phyloP scores from a whole-genome alignment of 163 green algal genomes.

The Scenedesmus sp. region DNA sequence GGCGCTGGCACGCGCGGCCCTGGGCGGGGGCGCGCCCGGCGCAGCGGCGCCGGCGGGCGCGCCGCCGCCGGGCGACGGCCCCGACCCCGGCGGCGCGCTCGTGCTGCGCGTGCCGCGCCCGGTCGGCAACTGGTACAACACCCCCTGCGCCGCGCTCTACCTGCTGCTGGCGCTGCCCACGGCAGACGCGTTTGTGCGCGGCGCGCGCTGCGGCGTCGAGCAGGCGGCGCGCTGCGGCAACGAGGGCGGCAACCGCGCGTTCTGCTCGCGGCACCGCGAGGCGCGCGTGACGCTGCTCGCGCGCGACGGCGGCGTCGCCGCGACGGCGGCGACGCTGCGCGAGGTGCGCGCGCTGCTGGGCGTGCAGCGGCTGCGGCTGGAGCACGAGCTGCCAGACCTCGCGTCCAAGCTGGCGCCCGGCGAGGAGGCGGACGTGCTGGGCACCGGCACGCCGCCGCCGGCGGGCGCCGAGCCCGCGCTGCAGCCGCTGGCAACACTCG shows the following conservation, averaged over 20 bases:
- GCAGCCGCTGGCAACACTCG: too few species aligned
- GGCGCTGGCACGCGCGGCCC: too few species aligned
- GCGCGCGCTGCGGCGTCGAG: neutral
- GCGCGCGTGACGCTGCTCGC: too few species aligned
- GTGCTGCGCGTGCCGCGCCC: conserved; percentile 11
- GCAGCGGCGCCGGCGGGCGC: too few species aligned
- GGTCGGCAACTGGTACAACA: conserved; percentile 1
- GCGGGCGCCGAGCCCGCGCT: too few species aligned
- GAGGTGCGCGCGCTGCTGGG: neutral
- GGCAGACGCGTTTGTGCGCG: neutral
- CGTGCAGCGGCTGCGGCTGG: neutral
- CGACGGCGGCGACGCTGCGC: neutral
- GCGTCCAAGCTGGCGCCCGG: neutral
- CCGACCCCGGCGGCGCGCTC: too few species aligned
- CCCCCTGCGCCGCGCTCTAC: conserved; percentile 23
- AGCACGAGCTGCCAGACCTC: neutral
- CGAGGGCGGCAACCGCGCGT: conserved; percentile 12
- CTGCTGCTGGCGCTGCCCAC: neutral
- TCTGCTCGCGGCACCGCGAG: neutral
- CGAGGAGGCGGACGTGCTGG: too few species aligned
- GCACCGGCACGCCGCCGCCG: too few species aligned
- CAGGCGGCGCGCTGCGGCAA: conserved; percentile 14
- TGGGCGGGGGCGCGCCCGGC: too few species aligned
- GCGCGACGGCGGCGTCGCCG: neutral
- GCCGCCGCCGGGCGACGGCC: too few species aligned